phyloP scores from a whole-genome alignment of 2,329 filamentous ascomycete genomes.

The Fusarium nematophilum region DNA sequence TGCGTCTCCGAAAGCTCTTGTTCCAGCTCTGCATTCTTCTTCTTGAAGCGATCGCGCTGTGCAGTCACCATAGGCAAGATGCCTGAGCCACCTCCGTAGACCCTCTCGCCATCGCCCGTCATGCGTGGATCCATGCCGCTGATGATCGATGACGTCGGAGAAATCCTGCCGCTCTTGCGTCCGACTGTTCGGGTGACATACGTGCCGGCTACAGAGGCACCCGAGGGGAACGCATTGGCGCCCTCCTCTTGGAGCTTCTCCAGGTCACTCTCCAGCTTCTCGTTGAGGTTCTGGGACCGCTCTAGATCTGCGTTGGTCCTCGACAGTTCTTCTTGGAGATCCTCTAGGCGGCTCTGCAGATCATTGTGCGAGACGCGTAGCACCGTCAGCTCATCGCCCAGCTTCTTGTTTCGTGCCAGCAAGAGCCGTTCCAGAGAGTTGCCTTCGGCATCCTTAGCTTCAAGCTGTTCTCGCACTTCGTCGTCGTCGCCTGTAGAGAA shows the following conservation, averaged over 20 bases:
- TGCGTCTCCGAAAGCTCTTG: conserved; percentile 88
- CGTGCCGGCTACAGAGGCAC: conserved; percentile 92
- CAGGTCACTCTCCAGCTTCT: conserved; percentile 92
- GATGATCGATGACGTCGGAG: conserved; percentile 97
- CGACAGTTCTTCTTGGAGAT: conserved; percentile 85
- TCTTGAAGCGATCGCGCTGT: conserved; percentile 97
- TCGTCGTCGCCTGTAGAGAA: conserved; percentile 92
- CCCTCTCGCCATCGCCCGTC: conserved; percentile 66
- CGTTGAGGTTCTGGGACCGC: conserved; percentile 83
- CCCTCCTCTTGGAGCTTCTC: conserved; percentile 88
- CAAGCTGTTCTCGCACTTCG: conserved; percentile 60
- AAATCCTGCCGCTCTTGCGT: conserved; percentile 76
- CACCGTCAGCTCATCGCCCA: conserved; percentile 92
- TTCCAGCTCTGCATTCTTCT: conserved; percentile 91
- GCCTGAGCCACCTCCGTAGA: conserved; percentile 78
- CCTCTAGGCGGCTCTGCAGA: conserved; percentile 81
- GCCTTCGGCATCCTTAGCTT: conserved; percentile 61
- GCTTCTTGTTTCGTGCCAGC: conserved; percentile 93
- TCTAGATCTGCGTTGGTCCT: conserved; percentile 87
- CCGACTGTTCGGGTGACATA: conserved; percentile 75
- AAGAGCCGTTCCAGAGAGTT: conserved; percentile 92
- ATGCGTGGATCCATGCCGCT: conserved; percentile 86
- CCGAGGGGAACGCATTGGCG: conserved; percentile 85
- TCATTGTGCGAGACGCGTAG: conserved; percentile 95
- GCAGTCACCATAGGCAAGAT: conserved; percentile 99